Conservation (phyloP, 1,139 yeast genomes). For the Torulaspora pretoriensis region DNA sequence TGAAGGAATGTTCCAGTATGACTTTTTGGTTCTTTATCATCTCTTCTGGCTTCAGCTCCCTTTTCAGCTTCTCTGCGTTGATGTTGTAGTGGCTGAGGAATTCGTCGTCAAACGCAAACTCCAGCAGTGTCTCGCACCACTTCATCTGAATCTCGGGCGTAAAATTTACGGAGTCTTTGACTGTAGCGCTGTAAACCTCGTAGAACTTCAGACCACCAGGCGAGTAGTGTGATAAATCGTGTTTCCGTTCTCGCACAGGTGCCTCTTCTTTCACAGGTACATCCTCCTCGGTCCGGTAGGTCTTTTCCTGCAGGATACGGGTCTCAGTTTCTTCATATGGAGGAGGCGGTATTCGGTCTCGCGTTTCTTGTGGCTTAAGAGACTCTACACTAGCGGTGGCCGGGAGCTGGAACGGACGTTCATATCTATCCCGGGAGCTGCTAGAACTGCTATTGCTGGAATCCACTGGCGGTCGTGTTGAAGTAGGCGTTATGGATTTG, state of each 20-base stretch:
- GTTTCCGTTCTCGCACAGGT: conserved; percentile 2
- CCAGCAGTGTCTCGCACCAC: conserved; percentile 50
- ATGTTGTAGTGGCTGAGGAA: conserved; percentile 44
- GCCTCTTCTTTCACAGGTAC: background rate
- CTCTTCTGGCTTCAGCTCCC: conserved; percentile 41
- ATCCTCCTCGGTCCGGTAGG: conserved; percentile 17
- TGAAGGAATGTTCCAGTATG: conserved; percentile 54
- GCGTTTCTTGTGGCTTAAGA: conserved; percentile 2
- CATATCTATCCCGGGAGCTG: conserved; percentile 15
- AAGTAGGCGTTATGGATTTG: conserved; percentile 10
- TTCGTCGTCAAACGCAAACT: conserved; percentile 41
- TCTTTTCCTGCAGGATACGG: conserved; percentile 21
- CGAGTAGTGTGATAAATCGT: conserved; percentile 20
- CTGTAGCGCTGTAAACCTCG: conserved; percentile 22
- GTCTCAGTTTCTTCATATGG: conserved; percentile 20
- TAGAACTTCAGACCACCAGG: conserved; percentile 23
- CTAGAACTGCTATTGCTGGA: conserved; percentile 3
- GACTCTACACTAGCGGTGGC: conserved; percentile 6
- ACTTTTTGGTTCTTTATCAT: conserved; percentile 49
- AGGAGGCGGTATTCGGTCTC: conserved; percentile 17
- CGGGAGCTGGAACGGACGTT: conserved; percentile 17
- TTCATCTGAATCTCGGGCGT: conserved; percentile 45
- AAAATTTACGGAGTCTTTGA: conserved; percentile 34
- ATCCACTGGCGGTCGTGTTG: conserved; percentile 9
- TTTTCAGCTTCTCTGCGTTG: conserved; percentile 41